Percentiles rank a stretch among this genome's conserved stretches.
These are phyloP conservation scores for Pseudocercospora fijiensis DNA, from an alignment of 2,329 filamentous ascomycete species.

Conservation along the genomic window DNA sequence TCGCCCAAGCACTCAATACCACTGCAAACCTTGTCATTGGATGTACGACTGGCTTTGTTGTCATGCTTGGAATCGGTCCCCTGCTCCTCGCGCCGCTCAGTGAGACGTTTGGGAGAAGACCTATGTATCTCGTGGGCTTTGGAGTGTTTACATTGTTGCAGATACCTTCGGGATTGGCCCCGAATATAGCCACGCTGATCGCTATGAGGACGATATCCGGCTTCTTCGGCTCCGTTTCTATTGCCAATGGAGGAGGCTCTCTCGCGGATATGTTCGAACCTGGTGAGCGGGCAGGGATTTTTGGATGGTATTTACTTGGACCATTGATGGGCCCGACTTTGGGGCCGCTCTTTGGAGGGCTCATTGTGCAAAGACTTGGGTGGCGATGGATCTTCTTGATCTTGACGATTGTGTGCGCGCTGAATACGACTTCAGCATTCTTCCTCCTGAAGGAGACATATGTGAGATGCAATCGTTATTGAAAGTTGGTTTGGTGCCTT, in stretches of 20 bases:
- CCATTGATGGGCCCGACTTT: slow-evolving; percentile 45
- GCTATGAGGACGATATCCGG: slow-evolving; percentile 48
- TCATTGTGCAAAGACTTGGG: slow-evolving; percentile 46
- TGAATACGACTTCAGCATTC: slow-evolving; percentile 46
- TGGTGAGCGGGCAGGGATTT: slow-evolving; percentile 47
- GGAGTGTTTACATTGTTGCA: slow-evolving; percentile 48
- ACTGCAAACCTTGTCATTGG: slow-evolving; percentile 46
- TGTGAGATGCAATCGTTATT: too few species aligned
- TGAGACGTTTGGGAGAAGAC: slow-evolving; percentile 50
- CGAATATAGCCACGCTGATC: slow-evolving; percentile 49
- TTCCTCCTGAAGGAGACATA: slow-evolving; percentile 49
- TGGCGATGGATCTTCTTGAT: slow-evolving; percentile 55
- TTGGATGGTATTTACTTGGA: slow-evolving; percentile 49
- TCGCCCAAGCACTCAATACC: slow-evolving; percentile 49
- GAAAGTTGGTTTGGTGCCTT: too few species aligned
- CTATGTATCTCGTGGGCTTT: slow-evolving; percentile 49
- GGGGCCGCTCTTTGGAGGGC: slow-evolving; percentile 46
- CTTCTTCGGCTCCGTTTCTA: slow-evolving; percentile 53
- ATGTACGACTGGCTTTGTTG: slow-evolving; percentile 53
- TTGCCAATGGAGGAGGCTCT: slow-evolving; percentile 54
- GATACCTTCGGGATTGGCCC: slow-evolving; percentile 49
- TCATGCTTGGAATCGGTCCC: slow-evolving; percentile 51
- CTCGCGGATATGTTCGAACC: slow-evolving; percentile 52
- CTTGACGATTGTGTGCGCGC: slow-evolving; percentile 44
- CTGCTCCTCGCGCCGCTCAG: slow-evolving; percentile 47